Conservation (phyloP, 768 basidiomycete species). For the Boletellus emodensis region DNA sequence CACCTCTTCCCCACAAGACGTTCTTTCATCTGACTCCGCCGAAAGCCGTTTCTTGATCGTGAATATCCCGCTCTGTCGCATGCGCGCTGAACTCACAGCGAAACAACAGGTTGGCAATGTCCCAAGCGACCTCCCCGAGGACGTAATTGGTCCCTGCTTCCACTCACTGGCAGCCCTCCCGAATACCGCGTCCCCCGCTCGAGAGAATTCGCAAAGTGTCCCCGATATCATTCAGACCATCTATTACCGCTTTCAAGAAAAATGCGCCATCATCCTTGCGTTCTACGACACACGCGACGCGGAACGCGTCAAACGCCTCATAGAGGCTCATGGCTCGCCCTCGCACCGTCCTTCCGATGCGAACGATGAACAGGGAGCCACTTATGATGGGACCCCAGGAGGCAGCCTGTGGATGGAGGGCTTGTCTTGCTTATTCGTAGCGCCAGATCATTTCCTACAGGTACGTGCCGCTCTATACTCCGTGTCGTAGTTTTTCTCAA, state of each 20-base stretch:
- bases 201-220: conserved; percentile 1
- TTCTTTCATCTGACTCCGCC: conserved; percentile 10
- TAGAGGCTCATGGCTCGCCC: conserved; percentile 27
- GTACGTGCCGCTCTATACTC: conserved; percentile 28
- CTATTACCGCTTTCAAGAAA: conserved; percentile 47
- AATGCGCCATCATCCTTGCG: conserved; percentile 52
- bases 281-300: conserved; percentile 61
- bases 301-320: conserved; percentile 40
- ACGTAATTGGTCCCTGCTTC: conserved; percentile 30
- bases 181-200: conserved; percentile 8
- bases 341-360: not conserved
- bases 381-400: not conserved
- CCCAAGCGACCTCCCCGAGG: conserved; percentile 30
- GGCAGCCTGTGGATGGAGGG: conserved; percentile 20
- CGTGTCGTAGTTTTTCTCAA: conserved; percentile 5
- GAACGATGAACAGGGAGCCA: conserved; percentile 6
- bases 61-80: not conserved
- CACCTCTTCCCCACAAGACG: conserved; percentile 1
- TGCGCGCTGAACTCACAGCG: conserved; percentile 8
- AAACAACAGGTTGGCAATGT: conserved; percentile 39
- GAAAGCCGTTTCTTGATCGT: conserved; percentile 34
- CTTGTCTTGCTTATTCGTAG: conserved; percentile 43
- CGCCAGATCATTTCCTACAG: conserved; percentile 42
- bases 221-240: conserved; percentile 49
- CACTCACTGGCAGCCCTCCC: conserved; percentile 21